These are phyloP conservation scores for Emmonsiellopsis sp. DNA, from an alignment of 2,329 filamentous ascomycete genomes.

Conservation along the genomic window DNA sequence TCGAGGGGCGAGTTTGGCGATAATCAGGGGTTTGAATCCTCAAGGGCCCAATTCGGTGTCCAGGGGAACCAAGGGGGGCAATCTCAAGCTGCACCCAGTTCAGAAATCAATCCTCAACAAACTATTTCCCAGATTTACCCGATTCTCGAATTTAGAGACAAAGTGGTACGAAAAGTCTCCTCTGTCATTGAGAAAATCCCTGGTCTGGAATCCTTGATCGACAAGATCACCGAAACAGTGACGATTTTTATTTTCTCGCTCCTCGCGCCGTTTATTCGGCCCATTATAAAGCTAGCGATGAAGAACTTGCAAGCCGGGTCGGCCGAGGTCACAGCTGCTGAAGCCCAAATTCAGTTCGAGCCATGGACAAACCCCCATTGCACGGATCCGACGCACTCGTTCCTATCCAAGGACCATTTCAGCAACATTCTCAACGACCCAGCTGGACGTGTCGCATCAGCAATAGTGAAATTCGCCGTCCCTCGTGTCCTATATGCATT, in stretches of 20 bases:
- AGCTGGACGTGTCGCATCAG: slow-evolving; percentile 62
- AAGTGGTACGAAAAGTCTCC: slow-evolving; percentile 79
- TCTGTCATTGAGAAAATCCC: slow-evolving; percentile 84
- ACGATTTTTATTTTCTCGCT: slow-evolving; percentile 87
- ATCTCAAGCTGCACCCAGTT: slow-evolving; percentile 21
- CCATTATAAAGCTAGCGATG: slow-evolving; percentile 80
- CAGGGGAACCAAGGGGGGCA: slow-evolving; percentile 7
- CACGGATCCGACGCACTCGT: slow-evolving; percentile 71
- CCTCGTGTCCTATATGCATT: slow-evolving; percentile 86
- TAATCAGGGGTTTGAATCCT: no score
- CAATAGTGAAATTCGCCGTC: slow-evolving; percentile 75
- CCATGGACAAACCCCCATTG: slow-evolving; percentile 69
- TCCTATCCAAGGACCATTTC: slow-evolving; percentile 78
- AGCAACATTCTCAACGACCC: slow-evolving; percentile 69
- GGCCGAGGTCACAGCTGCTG: slow-evolving; percentile 57
- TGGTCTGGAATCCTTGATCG: slow-evolving; percentile 77
- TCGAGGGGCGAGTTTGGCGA: slow-evolving; percentile 17
- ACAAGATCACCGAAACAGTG: slow-evolving; percentile 86
- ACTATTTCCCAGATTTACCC: slow-evolving; percentile 80
- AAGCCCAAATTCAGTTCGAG: slow-evolving; percentile 65
- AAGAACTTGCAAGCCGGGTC: slow-evolving; percentile 79
- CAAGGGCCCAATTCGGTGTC: slow-evolving; percentile 17
- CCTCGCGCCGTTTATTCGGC: slow-evolving; percentile 81
- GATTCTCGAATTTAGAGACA: slow-evolving; percentile 87
- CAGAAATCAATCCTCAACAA: slow-evolving; percentile 65